phyloP scores from a whole-genome alignment of 169 alveolate genomes.

The Plasmodium reichenowi region DNA sequence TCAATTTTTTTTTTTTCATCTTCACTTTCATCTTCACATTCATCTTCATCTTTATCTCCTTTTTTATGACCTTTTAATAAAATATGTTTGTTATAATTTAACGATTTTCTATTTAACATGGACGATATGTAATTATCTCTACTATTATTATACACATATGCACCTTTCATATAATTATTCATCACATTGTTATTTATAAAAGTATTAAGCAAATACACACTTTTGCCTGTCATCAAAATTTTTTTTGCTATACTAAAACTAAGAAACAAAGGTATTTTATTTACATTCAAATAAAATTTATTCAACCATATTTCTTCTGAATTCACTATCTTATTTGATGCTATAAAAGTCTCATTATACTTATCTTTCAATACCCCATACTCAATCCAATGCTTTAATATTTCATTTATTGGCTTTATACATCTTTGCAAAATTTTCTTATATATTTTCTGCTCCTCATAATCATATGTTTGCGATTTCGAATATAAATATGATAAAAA shows the following conservation, averaged over 20 bases:
- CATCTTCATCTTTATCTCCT: too few relatives aligned
- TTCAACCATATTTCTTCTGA: constrained; percentile 63
- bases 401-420: constrained; percentile 41
- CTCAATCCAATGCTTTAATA: constrained; percentile 59
- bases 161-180: not conserved
- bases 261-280: constrained; percentile 49
- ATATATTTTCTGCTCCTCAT: constrained; percentile 59
- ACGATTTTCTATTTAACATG: too few relatives aligned
- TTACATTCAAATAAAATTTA: constrained; percentile 28
- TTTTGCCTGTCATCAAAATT: constrained; percentile 50
- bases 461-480: constrained; percentile 62
- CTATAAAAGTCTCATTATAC: constrained; percentile 55
- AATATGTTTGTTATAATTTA: too few relatives aligned
- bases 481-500: constrained; percentile 61
- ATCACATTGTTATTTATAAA: not conserved
- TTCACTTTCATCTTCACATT: too few relatives aligned
- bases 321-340: constrained; percentile 21
- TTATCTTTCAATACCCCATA: constrained; percentile 46
- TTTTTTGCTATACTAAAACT: constrained; percentile 37
- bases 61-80: too few relatives aligned
- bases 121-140: not conserved
- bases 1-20: too few relatives aligned
- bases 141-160: not conserved
- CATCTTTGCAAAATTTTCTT: constrained; percentile 43
- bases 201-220: constrained; percentile 42